Percentiles rank a stretch among this genome's conserved stretches.
Conservation (phyloP, 164 flowering plant species). For the Pachysandra terminalis region DNA sequence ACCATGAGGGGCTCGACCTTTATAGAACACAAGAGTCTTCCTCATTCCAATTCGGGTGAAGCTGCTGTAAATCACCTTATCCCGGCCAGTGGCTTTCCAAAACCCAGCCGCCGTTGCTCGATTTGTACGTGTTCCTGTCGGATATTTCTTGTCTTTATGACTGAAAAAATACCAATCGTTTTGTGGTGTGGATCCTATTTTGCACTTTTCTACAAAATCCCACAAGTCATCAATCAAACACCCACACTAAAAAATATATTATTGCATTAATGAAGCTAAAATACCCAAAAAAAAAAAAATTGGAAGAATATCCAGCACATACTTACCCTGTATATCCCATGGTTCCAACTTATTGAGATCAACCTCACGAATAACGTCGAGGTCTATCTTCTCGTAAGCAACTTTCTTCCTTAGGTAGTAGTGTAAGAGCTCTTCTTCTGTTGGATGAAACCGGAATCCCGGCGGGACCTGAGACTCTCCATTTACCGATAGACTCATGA, state of each 20-base stretch:
- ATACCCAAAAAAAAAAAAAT: too few relatives aligned
- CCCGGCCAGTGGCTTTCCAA: conserved; percentile 98
- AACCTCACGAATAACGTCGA: conserved; percentile 85
- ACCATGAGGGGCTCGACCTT: conserved; percentile 93
- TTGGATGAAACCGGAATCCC: conserved; percentile 89
- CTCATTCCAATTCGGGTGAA: conserved; percentile 74
- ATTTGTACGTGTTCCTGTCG: conserved; percentile 83
- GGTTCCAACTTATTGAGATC: conserved; percentile 96
- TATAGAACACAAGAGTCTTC: conserved; percentile 83
- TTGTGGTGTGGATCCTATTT: conserved; percentile 85
- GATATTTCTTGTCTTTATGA: conserved; percentile 93
- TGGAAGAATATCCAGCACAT: too few relatives aligned
- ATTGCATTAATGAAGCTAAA: too few relatives aligned
- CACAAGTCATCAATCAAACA: too few relatives aligned
- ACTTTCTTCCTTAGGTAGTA: conserved; percentile 88
- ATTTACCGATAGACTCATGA: conserved; percentile 64
- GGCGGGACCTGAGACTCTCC: conserved; percentile 89
- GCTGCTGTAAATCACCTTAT: conserved; percentile 73
- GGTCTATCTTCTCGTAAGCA: conserved; percentile 66
- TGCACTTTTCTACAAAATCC: conserved; percentile 60
- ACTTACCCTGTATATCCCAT: conserved; percentile 86
- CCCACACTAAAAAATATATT: too few relatives aligned
- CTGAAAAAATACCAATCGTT: conserved; percentile 97
- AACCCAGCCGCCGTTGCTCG: conserved; percentile 91
- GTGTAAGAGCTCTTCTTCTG: conserved; percentile 90